Conservation (phyloP, 139 green algal species). For the Gonium pectorale region DNA sequence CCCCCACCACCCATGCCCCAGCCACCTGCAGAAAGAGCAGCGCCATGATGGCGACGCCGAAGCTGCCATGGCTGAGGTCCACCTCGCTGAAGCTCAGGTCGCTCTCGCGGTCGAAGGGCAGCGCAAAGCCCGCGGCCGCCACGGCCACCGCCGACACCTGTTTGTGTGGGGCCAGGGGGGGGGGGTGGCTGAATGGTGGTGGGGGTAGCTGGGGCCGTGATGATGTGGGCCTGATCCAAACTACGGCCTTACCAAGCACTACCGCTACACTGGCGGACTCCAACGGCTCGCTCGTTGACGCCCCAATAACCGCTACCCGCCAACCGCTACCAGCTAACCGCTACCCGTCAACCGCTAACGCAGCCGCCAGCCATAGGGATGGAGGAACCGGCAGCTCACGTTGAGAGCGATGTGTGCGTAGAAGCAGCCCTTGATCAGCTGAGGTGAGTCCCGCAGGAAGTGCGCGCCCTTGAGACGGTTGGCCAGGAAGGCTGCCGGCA, state of each 20-base stretch:
- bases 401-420: not conserved
- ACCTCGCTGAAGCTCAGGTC: not conserved
- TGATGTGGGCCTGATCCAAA: not conserved
- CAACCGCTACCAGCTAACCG: not conserved
- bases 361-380: no score
- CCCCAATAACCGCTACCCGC: not conserved
- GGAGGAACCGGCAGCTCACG: no score
- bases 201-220: not conserved
- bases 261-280: no score
- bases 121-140: not conserved
- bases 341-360: no score
- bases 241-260: not conserved
- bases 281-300: no score
- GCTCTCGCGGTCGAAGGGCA: not conserved
- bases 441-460: not conserved
- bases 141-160: not conserved
- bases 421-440: no score
- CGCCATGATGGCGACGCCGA: conserved; percentile 27
- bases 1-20: no score
- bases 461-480: conserved; percentile 1
- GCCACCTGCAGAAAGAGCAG: conserved; percentile 47
- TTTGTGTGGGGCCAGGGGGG: not conserved
- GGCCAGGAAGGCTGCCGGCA: conserved; percentile 31
- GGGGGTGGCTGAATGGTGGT: not conserved
- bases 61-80: not conserved